Evolutionary conservation across 371 early-diverging fungal species (phyloP).

Genomic region (Funneliformis caledonium): DNA sequence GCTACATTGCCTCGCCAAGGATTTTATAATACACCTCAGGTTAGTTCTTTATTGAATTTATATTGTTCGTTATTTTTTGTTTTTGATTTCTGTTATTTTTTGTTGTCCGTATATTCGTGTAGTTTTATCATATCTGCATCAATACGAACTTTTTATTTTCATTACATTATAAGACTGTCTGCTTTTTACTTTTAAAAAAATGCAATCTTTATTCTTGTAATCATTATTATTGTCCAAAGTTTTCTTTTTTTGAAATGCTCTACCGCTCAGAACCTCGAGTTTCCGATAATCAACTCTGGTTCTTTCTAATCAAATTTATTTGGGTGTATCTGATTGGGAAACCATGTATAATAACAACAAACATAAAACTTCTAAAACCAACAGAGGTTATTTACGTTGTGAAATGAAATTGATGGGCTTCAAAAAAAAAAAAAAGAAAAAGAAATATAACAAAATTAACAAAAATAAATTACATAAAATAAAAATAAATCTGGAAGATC

Average conservation of each 20-base stretch:
- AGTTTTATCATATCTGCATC: not conserved
- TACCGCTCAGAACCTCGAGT: not conserved
- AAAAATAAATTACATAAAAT: not conserved
- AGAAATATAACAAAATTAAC: not conserved
- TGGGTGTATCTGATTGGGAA: conserved; percentile 1
- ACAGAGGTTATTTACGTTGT: not conserved
- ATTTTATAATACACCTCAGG: conserved; percentile 37
- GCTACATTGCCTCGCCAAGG: conserved; percentile 23
- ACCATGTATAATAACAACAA: conserved; percentile 8
- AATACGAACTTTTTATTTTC: not conserved
- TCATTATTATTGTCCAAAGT: not conserved
- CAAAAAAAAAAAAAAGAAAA: not conserved
- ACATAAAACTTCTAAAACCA: conserved; percentile 11
- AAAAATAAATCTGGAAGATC: not conserved
- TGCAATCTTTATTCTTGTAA: conserved; percentile 9
- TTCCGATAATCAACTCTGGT: conserved; percentile 4
- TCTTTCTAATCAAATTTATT: not conserved
- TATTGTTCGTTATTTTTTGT: not conserved
- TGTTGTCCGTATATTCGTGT: not conserved
- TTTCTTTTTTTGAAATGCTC: not conserved
- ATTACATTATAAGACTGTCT: not conserved
- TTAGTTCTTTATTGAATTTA: conserved; percentile 23
- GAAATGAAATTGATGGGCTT: not conserved
- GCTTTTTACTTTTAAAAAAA: not conserved
- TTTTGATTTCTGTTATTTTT: not conserved